Evolutionary conservation across 108 stramenopile species (phyloP).

Genomic region (Tribonema minus): DNA sequence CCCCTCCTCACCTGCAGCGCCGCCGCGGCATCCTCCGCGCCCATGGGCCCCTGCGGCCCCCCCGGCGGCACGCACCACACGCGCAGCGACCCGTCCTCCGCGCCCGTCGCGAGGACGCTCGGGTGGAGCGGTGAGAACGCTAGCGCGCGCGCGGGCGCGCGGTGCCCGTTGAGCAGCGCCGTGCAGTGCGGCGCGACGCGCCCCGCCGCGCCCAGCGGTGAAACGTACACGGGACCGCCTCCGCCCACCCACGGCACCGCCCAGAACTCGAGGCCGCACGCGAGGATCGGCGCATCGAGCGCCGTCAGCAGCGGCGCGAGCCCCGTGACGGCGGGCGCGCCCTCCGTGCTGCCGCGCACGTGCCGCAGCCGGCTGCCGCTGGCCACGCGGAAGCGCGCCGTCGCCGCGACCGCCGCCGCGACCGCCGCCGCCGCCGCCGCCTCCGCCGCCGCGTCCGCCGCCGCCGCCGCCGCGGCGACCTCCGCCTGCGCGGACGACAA

Average conservation of each 20-base stretch:
- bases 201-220: slow-evolving; percentile 21
- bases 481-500: neutral
- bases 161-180: slow-evolving; percentile 26
- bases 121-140: slow-evolving; percentile 30
- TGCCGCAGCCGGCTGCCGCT: slow-evolving; percentile 32
- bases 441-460: neutral
- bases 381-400: neutral
- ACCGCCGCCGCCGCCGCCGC: neutral
- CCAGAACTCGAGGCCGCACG: slow-evolving; percentile 32
- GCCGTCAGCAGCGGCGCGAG: slow-evolving; percentile 42
- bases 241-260: slow-evolving; percentile 49
- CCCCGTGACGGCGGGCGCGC: slow-evolving; percentile 27
- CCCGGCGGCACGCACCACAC: neutral
- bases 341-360: slow-evolving; percentile 32
- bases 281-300: slow-evolving; percentile 43
- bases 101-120: slow-evolving; percentile 23
- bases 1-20: neutral
- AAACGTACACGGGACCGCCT: slow-evolving; percentile 53
- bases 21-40: neutral
- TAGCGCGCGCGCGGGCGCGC: slow-evolving; percentile 6
- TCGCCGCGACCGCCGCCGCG: neutral
- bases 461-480: neutral
- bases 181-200: slow-evolving; percentile 5
- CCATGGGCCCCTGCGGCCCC: neutral
- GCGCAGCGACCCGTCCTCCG: neutral